Evolutionary conservation across 139 green algal genomes (phyloP), one percentile per base, ranked within the genome.

Genomic region (Micractinium conductrix): DNA sequence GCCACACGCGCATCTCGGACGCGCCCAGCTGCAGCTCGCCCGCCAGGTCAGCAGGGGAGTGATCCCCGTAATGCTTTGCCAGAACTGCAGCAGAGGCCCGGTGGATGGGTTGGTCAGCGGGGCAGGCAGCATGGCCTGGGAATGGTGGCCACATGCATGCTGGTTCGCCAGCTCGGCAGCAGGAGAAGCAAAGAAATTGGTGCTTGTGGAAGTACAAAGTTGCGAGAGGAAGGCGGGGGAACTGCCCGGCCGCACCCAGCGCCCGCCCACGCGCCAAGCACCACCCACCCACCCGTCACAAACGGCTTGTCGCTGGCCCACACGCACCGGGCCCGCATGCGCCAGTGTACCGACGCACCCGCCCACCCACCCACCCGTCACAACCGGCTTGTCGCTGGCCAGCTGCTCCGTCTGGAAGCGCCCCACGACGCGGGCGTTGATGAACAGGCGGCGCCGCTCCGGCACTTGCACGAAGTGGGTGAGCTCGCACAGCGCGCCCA

Each of bases 381-480:
- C 37, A 55, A 82, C 72, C 0, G 76, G 76, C 58, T 82, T 82
- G 76, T 82, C 76, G 26, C 9, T 30, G 1, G 72, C 58, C 7
- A 82, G 38, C 21, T 55, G 55, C 55, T 58, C 33, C 28, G 76
- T 73, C 53, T 53, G 21, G 40, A 82, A 82, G 8, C 76, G 55
- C 0, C 76, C 76, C 10, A 82, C 58, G 26, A 82, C 76, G 1
- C 76, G 58, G 6, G 35, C 53, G 58, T 82, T 82, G 37, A 82
- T 82, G 76, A 82, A 82, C 40, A 82, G 58, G 9, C 76, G 76
- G 14, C 58, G 76, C 38, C 58, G 76, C 76, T 82, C 76, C 5
- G 76, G 76, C 38, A 82, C 76, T 2, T 42, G 55, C 38, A 82
- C 58, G 42, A 82, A 82, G 38, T 82, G 76, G 6, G 76, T 82